Evolutionary conservation across 192 early-diverging fungal species (phyloP).

Genomic region (Chytriomyces hyalinus): DNA sequence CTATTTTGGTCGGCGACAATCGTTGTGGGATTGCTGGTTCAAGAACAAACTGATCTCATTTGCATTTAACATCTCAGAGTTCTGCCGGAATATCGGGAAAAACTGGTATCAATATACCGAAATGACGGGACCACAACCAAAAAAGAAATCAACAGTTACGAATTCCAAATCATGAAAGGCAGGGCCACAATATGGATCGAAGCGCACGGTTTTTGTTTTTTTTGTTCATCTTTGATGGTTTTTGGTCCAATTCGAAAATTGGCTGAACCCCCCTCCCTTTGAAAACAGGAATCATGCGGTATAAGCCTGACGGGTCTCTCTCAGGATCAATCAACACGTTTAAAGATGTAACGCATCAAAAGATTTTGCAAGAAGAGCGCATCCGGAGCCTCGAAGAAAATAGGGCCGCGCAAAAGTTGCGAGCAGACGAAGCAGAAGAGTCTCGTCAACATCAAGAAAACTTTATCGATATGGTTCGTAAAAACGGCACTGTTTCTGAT

Average conservation of each 20-base stretch:
- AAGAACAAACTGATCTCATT: neutral
- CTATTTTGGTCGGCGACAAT: no score
- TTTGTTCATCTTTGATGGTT: neutral
- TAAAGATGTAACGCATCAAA: conserved; percentile 39
- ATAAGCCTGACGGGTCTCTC: neutral
- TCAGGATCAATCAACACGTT: conserved; percentile 17
- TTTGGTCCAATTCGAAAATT: no score
- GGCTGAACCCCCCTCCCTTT: neutral
- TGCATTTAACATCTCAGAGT: neutral
- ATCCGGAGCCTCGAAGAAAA: conserved; percentile 30
- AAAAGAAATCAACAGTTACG: neutral
- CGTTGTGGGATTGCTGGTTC: neutral
- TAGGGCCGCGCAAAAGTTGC: conserved; percentile 28
- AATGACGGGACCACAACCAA: no score
- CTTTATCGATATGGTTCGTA: conserved; percentile 42
- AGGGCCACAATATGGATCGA: neutral
- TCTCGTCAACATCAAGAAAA: conserved; percentile 39
- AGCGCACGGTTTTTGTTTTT: neutral
- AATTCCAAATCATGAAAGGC: neutral
- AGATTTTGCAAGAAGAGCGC: conserved; percentile 32
- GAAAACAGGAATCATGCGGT: neutral
- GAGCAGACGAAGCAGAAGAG: conserved; percentile 45
- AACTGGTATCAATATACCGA: no score
- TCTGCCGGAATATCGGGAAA: neutral
- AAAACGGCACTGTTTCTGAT: neutral